phyloP scores from a whole-genome alignment of 1,284 basidiomycete genomes.

The Caloboletus firmus region DNA sequence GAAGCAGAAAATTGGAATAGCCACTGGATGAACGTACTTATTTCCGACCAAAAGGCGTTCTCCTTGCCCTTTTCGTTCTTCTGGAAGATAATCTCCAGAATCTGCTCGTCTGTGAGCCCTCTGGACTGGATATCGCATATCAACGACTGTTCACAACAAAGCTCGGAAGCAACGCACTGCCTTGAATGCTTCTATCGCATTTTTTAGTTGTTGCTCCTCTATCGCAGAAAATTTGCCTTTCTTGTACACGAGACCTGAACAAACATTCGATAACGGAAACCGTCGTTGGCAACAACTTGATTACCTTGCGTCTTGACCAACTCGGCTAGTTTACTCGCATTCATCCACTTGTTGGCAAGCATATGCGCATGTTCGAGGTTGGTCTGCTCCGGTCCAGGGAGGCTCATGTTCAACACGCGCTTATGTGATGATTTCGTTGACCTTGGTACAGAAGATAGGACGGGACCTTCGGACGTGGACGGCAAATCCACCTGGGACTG shows the following conservation, averaged over 20 bases:
- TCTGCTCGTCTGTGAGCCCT: conserved; percentile 50
- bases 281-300: conserved; percentile 4
- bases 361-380: conserved; percentile 50
- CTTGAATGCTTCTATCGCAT: conserved; percentile 64
- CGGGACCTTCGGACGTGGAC: conserved; percentile 46
- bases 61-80: conserved; percentile 60
- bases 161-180: conserved; percentile 42
- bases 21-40: conserved; percentile 52
- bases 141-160: not conserved
- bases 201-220: conserved; percentile 64
- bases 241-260: conserved; percentile 72
- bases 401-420: conserved; percentile 33
- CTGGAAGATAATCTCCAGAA: conserved; percentile 64
- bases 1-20: conserved; percentile 1
- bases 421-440: conserved; percentile 39
- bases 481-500: conserved; percentile 33
- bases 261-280: conserved; percentile 9
- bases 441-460: conserved; percentile 38
- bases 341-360: conserved; percentile 74
- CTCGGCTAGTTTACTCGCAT: conserved; percentile 61
- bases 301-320: conserved; percentile 66
- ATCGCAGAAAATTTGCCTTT: conserved; percentile 81
- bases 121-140: conserved; percentile 41
- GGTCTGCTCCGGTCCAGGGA: conserved; percentile 34
- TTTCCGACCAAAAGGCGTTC: conserved; percentile 71